Percentiles rank a stretch among this genome's conserved stretches.
phyloP scores from a whole-genome alignment of 345 rosid genomes.

The Streptanthus diversifolius region DNA sequence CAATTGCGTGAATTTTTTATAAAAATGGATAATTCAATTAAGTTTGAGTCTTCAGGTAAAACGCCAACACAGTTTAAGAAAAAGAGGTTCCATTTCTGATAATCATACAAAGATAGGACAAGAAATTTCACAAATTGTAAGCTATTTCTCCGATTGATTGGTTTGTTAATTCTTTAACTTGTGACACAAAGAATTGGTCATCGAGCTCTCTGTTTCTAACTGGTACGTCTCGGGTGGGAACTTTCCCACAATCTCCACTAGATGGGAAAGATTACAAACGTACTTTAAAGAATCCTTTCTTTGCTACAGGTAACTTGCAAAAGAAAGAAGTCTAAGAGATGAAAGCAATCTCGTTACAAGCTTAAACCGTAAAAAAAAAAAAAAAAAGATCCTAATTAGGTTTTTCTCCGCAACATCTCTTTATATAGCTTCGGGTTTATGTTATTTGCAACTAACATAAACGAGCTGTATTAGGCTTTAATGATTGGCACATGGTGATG shows the following conservation, averaged over 20 bases:
- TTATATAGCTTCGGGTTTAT: neutral
- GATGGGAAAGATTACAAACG: neutral
- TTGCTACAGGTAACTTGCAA: neutral
- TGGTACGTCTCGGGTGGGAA: neutral
- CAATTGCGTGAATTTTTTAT: neutral
- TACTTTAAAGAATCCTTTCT: no score
- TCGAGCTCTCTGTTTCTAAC: neutral
- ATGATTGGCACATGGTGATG: no score
- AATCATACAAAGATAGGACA: slow-evolving; percentile 11
- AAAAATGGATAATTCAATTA: neutral
- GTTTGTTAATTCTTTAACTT: no score
- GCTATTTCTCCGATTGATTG: no score
- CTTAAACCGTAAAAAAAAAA: neutral
- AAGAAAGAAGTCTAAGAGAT: neutral
- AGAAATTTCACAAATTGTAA: slow-evolving; percentile 6
- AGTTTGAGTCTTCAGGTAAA: neutral
- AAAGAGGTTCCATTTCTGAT: slow-evolving; percentile 25
- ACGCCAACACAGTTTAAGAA: slow-evolving; percentile 12
- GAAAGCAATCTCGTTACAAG: neutral
- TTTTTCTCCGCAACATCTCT: neutral
- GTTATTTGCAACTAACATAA: neutral
- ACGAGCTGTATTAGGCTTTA: no score
- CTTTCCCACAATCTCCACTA: neutral
- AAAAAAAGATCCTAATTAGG: neutral
- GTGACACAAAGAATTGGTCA: neutral